Percentiles rank a stretch among this genome's conserved stretches.
Conservation (phyloP, 2,329 filamentous ascomycete genomes). For the Tolypocladium ophioglossoides region DNA sequence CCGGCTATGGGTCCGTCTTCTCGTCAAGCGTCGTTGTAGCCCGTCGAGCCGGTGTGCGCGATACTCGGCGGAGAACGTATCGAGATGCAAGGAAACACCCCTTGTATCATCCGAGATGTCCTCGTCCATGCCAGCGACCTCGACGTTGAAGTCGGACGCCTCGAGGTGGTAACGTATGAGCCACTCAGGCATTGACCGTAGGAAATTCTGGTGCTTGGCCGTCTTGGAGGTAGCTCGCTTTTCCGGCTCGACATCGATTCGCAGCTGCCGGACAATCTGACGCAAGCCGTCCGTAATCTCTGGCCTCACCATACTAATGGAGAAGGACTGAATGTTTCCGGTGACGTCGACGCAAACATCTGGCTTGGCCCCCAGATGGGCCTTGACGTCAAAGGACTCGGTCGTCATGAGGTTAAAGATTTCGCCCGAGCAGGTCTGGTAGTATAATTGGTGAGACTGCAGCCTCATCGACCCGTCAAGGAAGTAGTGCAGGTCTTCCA, state of each 20-base stretch:
- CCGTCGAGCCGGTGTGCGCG: conserved; percentile 67
- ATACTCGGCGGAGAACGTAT: conserved; percentile 84
- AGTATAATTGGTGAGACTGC: conserved; percentile 83
- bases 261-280: conserved; percentile 80
- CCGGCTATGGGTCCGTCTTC: conserved; percentile 66
- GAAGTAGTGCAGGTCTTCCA: conserved; percentile 79
- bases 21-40: conserved; percentile 42
- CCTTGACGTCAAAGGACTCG: conserved; percentile 78
- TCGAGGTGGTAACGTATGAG: conserved; percentile 75
- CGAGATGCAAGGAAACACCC: conserved; percentile 76
- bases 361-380: conserved; percentile 74
- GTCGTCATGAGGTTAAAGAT: conserved; percentile 82
- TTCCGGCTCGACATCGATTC: conserved; percentile 54
- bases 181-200: conserved; percentile 76
- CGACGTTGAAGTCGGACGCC: conserved; percentile 79
- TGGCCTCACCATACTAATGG: conserved; percentile 77
- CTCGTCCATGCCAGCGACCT: conserved; percentile 80
- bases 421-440: conserved; percentile 74
- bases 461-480: conserved; percentile 73
- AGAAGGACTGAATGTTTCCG: conserved; percentile 76
- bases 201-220: conserved; percentile 50
- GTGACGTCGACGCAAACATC: conserved; percentile 74
- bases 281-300: conserved; percentile 89
- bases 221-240: conserved; percentile 40
- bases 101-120: conserved; percentile 73